A percentile compares a stretch with the other conserved stretches of the same genome.
Conservation (phyloP, 2,329 filamentous ascomycete genomes). For the Beauveria bassiana region DNA sequence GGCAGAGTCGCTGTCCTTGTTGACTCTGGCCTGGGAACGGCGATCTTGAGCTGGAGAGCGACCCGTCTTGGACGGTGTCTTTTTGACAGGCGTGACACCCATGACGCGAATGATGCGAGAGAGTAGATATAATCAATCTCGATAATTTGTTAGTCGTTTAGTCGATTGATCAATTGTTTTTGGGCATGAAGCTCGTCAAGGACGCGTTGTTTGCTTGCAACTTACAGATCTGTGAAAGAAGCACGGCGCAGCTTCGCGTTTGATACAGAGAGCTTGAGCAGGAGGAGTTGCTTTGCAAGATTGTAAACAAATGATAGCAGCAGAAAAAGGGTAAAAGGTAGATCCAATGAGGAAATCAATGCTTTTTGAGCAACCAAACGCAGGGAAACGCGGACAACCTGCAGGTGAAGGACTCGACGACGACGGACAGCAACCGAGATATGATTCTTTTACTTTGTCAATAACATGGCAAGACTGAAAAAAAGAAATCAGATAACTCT, state of each 20-base stretch:
- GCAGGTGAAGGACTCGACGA: not conserved
- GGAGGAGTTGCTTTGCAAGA: not conserved
- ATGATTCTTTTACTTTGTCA: not conserved
- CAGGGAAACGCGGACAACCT: not conserved
- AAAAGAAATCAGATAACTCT: not conserved
- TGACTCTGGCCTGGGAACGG: conserved; percentile 12
- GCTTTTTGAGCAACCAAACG: not conserved
- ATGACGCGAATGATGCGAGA: conserved; percentile 4
- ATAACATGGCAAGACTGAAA: not conserved
- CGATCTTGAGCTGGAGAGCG: conserved; percentile 13
- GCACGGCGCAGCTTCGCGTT: not conserved
- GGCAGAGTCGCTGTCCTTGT: conserved; percentile 11
- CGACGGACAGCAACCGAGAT: not conserved
- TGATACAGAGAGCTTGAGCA: not conserved
- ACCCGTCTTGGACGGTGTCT: conserved; percentile 15
- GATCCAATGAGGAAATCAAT: not conserved
- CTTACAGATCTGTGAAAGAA: not conserved
- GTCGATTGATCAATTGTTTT: not conserved
- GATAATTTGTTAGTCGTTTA: no score
- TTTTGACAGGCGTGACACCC: conserved; percentile 14
- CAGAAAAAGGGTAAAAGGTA: not conserved
- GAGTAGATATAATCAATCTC: not conserved
- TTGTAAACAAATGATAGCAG: not conserved
- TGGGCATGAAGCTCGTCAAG: not conserved
- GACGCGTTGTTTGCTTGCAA: not conserved